Evolutionary conservation across 2,329 filamentous ascomycete species (phyloP), one percentile per base, ranked within the genome.

Genomic region (Cladosporium sp.): DNA sequence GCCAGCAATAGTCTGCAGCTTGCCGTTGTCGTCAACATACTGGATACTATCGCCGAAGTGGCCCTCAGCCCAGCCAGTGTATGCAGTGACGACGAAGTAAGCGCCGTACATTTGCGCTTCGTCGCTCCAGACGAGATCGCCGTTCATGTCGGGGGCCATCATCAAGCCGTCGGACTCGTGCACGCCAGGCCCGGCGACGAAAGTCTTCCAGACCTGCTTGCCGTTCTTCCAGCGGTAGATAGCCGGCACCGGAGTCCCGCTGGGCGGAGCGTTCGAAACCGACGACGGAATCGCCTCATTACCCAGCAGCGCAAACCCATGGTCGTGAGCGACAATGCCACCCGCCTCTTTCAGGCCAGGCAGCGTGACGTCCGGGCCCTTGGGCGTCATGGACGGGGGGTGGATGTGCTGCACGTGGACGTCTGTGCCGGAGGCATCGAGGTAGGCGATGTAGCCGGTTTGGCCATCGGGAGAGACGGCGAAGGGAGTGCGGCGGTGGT

Each of bases 401-500:
- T 87, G 79, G 24, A 89, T 78, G 52, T 84, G 32, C 74, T 88
- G 86, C 21, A 89, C 77, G 71, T 87, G 84, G 12, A 88, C 85
- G 62, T 81, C 84, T 3, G 80, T 84, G 57, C 82, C 84, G 55
- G 81, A 85, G 30, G 79, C 77, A 71, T 88, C 86, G 18, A 88
- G 83, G 71, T 88, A 88, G 11, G 87, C 87, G 11, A 88, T 73
- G 73, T 86, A 88, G 14, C 85, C 86, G 4, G 81, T 83, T 66
- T 83, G 84, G 67, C 86, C 86, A 73, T 88, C 82, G 2, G 86
- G 86, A 0, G 86, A 88, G 36, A 87, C 80, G n/a, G 86, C 82
- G 68, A 88, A 88, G 6, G 86, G 86, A 14, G 86, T 88, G 61
- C 86, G 83, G 55, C 86, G 84, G 74, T 88, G 86, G 70, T 88